Base-by-base conservation (phyloP, 495 filamentous ascomycete genomes). In the Xylaria telfairii region DNA sequence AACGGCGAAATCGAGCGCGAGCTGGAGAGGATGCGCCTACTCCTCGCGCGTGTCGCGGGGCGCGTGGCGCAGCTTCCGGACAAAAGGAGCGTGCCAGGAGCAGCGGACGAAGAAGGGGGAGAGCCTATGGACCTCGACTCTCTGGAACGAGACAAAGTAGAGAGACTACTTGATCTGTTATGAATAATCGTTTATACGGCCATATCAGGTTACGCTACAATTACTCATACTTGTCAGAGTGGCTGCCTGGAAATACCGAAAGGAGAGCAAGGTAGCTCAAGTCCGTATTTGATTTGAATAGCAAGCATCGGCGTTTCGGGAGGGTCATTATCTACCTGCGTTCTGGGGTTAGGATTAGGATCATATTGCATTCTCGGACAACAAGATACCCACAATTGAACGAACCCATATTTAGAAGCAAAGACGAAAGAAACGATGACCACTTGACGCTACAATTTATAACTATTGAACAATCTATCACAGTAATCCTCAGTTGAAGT, bases 1-100 rank as follows among this genome's bases (percentile, higher is more conserved):
- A 90, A 93, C 78, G 91, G 90, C n/a, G 89, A 91, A 72, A 77
- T 97, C 28, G 88, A 89, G 71, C 82, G 84, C 49, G 93, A 96
- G 79, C 75, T 97, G 71, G 88, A 92, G 75, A 89, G 86, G 72
- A 95, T 93, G 90, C 87, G 90, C 46, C 87, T 93, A 77, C 81
- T 97, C 69, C 88, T 92, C 53, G 89, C 90, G 24, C 86, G 92
- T 54, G 90, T 95, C 32, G 87, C 88, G 3, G 91, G 85, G 3
- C 83, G 91, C 64, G 82, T 93, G 4, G 78, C 74, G 47, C 78
- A 75, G 72, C 62, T 84, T 47, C 77, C 79, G 1, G 68, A 73
- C 37, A 53, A 24, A 6, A 41, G 39, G 19, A 32, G 9, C 26
- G 47, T 37, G 1, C n/a, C 24, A 0, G 65, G 8, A 5, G 46